Base-by-base conservation (phyloP, 768 basidiomycete genomes). In the Tubosaeta brunneosetosa region DNA sequence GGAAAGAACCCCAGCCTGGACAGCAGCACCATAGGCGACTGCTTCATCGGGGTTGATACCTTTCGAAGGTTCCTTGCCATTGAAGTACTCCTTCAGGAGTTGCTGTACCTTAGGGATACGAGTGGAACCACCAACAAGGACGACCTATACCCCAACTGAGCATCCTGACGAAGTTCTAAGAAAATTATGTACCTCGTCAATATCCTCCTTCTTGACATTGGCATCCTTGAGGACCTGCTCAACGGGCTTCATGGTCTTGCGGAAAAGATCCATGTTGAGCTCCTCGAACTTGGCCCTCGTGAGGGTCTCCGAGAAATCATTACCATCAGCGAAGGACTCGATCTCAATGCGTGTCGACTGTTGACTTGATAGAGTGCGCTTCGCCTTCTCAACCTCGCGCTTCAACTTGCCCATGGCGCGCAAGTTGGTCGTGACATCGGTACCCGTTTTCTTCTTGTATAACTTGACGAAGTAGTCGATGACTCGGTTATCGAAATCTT, bases 41-140 rank as follows among this genome's bases (percentile, higher is more conserved):
- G 95, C 95, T 77, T 99, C 95, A 71, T 99, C 95, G 49, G 94
- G 94, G 81, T 99, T 97, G 77, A 97, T 99, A 60, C 91, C 89
- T 81, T 93, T 94, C 57, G 94, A 94, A 49, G 94, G 94, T 71
- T 97, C 95, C 78, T 91, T 97, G 69, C 92, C 88, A 60, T 82
- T 86, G 73, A 98, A 99, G 80, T 83, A 97, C 70, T 98, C 94
- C 74, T 93, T 94, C 68, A 99, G 85, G 70, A 98, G 91, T 65
- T 97, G 91, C 67, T 97, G 94, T 59, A 99, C 93, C 79, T 97
- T 97, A 73, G 95, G 95, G 65, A 99, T 99, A 85, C 95, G 94
- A 61, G 95, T 99, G 27, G 95, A 98, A 73, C 93, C 93, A 72
- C 93, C 93, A 55, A 95, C 93, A 49, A 95, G 91, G 46, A 93